Evolutionary conservation across 1,284 basidiomycete species (phyloP), one percentile per base, ranked within the genome.

Genomic region (Grifola frondosa): DNA sequence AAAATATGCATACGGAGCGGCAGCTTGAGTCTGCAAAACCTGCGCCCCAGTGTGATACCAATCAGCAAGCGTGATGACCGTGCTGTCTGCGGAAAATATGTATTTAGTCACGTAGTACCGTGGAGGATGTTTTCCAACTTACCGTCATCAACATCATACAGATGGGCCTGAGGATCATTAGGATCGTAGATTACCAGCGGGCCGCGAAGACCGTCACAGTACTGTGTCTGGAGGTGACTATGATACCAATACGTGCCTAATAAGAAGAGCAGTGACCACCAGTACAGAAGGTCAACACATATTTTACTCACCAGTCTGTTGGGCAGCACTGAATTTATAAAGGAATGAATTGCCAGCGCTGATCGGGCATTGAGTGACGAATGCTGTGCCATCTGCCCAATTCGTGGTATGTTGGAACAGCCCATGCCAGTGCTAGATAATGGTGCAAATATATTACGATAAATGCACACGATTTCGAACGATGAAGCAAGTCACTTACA

Each of bases 341-440:
- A 68, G 65, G 62, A 74, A 78, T 9, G 60, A 63, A 12, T 62
- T 43, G 1, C 63, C 62, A 1, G 72, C 63, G 6, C 66, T 63
- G 43, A 80, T 75, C 4, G 74, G 73, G 51, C 78, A 80, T 49
- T 75, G 71, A 16, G 62, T 69, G 20, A 74, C 64, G 26, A 59
- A 61, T 4, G 62, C 50, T 2, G 49, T 31, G 6, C 64, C 63
- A 30, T 66, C 65, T 6, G 58, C 60, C 42, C 52, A 58, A 20
- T 49, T 57, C 6, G 61, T 61, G 49, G 46, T 49, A 39, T 41
- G 54, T 59, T 52, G 65, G 20, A 54, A 57, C 8, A 66, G 20
- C 6, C 60, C 58, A 29, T 65, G 62, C 65, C 65, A 65, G 45
- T 67, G 64, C 60, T 64, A 33, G 6, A 42, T 4, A 31, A 9